These are phyloP conservation scores for Fusarium pilosicola DNA, from an alignment of 2,329 filamentous ascomycete species.

Conservation along the genomic window DNA sequence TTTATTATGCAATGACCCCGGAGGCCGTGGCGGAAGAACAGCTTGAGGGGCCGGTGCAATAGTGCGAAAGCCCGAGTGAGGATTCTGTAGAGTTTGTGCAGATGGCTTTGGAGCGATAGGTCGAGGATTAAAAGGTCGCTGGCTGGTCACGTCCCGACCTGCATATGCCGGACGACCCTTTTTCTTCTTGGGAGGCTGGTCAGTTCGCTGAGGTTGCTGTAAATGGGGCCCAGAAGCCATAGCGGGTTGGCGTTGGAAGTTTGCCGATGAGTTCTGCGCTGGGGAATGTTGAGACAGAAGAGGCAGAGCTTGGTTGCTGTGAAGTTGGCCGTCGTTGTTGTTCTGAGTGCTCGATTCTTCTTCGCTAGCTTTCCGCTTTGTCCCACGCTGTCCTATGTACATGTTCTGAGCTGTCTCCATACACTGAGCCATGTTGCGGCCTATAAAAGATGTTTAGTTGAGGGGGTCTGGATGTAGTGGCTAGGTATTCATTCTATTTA, in stretches of 20 bases:
- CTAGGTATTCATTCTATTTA: constrained; percentile 42
- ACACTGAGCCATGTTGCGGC: constrained; percentile 60
- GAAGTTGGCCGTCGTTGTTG: constrained; percentile 11
- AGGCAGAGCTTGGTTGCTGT: constrained; percentile 1
- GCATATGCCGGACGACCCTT: constrained; percentile 58
- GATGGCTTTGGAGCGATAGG: constrained; percentile 47
- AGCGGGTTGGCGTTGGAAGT: constrained; percentile 41
- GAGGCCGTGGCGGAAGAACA: neutral
- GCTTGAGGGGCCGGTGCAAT: constrained; percentile 21
- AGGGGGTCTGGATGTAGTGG: neutral
- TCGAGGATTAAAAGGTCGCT: constrained; percentile 48
- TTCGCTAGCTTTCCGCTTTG: constrained; percentile 46
- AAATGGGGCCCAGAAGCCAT: constrained; percentile 5
- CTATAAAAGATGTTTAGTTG: constrained; percentile 43
- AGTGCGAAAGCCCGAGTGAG: neutral
- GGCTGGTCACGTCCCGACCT: constrained; percentile 51
- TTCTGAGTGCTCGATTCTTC: constrained; percentile 49
- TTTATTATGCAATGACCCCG: neutral
- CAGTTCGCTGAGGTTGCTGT: constrained; percentile 6
- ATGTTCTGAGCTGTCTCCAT: constrained; percentile 53
- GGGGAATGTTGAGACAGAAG: neutral
- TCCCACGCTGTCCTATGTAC: constrained; percentile 45
- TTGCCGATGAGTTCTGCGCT: constrained; percentile 9
- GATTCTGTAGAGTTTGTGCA: neutral
- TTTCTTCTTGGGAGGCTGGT: constrained; percentile 48